A percentile compares a stretch with the other conserved stretches of the same genome.
phyloP scores from a whole-genome alignment of 257 asterid species.

The Leptodermis oblonga region DNA sequence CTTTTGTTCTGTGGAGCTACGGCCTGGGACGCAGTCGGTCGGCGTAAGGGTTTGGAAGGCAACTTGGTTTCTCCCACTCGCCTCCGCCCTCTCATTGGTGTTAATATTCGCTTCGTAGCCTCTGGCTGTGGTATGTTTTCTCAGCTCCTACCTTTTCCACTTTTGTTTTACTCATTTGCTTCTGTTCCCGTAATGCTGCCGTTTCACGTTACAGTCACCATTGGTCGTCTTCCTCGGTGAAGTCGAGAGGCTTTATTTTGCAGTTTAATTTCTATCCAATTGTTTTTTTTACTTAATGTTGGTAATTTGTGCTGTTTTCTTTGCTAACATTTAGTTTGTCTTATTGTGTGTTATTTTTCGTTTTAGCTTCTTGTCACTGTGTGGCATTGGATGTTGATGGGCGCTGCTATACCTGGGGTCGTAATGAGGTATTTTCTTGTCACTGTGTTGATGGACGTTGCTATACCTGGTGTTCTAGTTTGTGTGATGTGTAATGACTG shows the following conservation, averaged over 20 bases:
- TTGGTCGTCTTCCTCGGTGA: background rate
- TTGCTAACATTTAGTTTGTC: background rate
- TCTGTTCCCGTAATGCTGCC: background rate
- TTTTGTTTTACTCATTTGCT: background rate
- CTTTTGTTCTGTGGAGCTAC: slow-evolving; percentile 85
- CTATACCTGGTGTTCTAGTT: background rate
- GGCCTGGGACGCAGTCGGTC: slow-evolving; percentile 88
- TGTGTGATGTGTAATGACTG: background rate
- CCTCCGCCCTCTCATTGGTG: slow-evolving; percentile 75
- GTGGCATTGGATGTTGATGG: slow-evolving; percentile 93
- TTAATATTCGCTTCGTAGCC: slow-evolving; percentile 75
- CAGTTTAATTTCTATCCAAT: background rate
- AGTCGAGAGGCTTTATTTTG: too few relatives aligned
- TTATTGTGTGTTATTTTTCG: slow-evolving; percentile 15
- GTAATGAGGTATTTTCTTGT: slow-evolving; percentile 63
- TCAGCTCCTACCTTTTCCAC: background rate
- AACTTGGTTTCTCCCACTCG: slow-evolving; percentile 81
- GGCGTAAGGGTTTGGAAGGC: slow-evolving; percentile 60
- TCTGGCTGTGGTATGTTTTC: slow-evolving; percentile 72
- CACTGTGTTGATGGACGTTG: background rate
- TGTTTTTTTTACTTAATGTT: background rate
- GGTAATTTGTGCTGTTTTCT: background rate
- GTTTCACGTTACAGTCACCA: background rate
- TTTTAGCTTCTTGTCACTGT: slow-evolving; percentile 86
- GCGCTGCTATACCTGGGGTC: slow-evolving; percentile 97